Percentiles rank a stretch among this genome's conserved stretches.
phyloP scores from a whole-genome alignment of 345 rosid genomes.

The Gossypium rotundifolium region DNA sequence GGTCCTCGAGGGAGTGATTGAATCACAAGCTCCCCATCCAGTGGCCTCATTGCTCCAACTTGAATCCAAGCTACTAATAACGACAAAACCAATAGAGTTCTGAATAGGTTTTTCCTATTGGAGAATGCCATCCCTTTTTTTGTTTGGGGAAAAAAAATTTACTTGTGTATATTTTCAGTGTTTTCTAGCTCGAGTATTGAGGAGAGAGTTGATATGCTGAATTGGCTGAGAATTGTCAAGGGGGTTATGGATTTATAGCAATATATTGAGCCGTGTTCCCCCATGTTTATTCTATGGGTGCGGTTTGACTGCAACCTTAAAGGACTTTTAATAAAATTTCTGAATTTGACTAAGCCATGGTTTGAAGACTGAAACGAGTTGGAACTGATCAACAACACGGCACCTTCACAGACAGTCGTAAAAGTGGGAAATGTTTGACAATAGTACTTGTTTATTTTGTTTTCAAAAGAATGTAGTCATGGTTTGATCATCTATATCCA shows the following conservation, averaged over 20 bases:
- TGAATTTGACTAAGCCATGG: slow-evolving; percentile 11
- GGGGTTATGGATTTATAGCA: background rate
- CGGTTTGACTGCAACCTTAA: background rate
- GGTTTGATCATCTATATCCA: background rate
- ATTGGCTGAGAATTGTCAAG: background rate
- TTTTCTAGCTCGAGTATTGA: background rate
- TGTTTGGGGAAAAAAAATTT: background rate
- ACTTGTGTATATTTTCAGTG: too few relatives aligned
- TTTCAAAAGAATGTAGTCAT: background rate
- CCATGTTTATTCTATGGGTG: background rate
- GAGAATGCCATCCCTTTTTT: background rate
- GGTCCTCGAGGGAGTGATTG: slow-evolving; percentile 20
- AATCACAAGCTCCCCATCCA: slow-evolving; percentile 8
- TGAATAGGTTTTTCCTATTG: background rate
- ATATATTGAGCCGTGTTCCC: background rate
- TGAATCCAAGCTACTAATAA: slow-evolving; percentile 5
- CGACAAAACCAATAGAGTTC: background rate
- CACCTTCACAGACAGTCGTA: background rate
- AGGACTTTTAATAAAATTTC: background rate
- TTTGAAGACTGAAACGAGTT: slow-evolving; percentile 17
- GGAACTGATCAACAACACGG: slow-evolving; percentile 27
- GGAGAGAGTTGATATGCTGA: background rate
- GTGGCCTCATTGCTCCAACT: slow-evolving; percentile 17
- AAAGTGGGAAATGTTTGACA: background rate
- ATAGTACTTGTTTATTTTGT: background rate